Conservation (phyloP, 1,284 basidiomycete species). For the Ustilago hordei region DNA sequence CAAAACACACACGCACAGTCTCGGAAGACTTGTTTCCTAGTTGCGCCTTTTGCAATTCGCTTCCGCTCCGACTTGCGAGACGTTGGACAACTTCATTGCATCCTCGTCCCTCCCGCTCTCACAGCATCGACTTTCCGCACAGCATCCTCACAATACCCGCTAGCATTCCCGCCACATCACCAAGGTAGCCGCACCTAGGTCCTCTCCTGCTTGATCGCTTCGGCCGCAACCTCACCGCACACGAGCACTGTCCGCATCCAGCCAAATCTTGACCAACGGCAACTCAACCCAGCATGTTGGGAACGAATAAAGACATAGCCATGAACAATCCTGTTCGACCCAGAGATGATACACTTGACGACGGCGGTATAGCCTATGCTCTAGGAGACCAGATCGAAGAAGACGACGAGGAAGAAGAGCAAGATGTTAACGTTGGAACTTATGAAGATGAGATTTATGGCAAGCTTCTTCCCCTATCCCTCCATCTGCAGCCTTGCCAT, state of each 20-base stretch:
- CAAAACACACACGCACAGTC: too few relatives aligned
- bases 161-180: too few relatives aligned
- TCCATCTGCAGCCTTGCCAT: too few relatives aligned
- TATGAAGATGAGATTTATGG: conserved; percentile 55
- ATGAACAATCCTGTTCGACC: conserved; percentile 25
- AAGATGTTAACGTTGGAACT: conserved; percentile 40
- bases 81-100: too few relatives aligned
- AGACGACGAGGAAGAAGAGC: conserved; percentile 57
- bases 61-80: too few relatives aligned
- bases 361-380: conserved; percentile 28
- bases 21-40: too few relatives aligned
- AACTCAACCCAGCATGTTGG: background rate
- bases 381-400: conserved; percentile 46
- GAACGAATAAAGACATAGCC: background rate
- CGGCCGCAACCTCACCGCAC: too few relatives aligned
- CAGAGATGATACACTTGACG: conserved; percentile 24
- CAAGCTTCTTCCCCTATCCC: conserved; percentile 7
- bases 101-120: too few relatives aligned
- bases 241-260: background rate
- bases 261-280: background rate
- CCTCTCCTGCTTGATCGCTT: too few relatives aligned
- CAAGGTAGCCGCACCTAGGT: too few relatives aligned
- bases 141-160: too few relatives aligned
- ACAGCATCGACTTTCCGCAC: too few relatives aligned
- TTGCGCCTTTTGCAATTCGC: background rate